phyloP scores from a whole-genome alignment of 1,284 basidiomycete genomes.

The Stereum hirsutum region DNA sequence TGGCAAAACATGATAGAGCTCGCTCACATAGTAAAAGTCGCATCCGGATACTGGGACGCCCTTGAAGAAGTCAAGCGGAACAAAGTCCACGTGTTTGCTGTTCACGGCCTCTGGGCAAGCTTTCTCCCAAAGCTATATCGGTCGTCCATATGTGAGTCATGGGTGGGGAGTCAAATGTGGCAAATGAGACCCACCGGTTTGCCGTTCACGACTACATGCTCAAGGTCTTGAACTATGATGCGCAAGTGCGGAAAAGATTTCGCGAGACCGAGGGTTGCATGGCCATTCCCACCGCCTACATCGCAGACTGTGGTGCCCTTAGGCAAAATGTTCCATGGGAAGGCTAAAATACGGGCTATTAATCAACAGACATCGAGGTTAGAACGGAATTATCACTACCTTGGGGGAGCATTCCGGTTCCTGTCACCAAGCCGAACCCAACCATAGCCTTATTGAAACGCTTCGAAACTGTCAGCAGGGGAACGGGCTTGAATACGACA shows the following conservation, averaged over 20 bases:
- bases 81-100: too few relatives aligned
- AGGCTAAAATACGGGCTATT: background rate
- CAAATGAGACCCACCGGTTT: background rate
- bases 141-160: background rate
- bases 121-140: background rate
- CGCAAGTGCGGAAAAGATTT: background rate
- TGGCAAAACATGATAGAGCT: background rate
- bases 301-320: background rate
- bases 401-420: background rate
- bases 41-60: background rate
- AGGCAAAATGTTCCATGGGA: background rate
- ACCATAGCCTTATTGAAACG: background rate
- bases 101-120: too few relatives aligned
- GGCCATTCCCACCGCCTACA: background rate
- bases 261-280: background rate
- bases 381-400: background rate
- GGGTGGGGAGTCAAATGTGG: background rate
- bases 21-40: slow-evolving; percentile 2
- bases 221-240: background rate
- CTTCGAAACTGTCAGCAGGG: too few relatives aligned
- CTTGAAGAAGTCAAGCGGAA: slow-evolving; percentile 1
- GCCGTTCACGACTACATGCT: background rate
- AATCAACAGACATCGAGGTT: background rate
- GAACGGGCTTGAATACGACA: too few relatives aligned
- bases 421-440: background rate